Evolutionary conservation across 108 stramenopile genomes (phyloP).

Genomic region (Parietichytrium sp.): DNA sequence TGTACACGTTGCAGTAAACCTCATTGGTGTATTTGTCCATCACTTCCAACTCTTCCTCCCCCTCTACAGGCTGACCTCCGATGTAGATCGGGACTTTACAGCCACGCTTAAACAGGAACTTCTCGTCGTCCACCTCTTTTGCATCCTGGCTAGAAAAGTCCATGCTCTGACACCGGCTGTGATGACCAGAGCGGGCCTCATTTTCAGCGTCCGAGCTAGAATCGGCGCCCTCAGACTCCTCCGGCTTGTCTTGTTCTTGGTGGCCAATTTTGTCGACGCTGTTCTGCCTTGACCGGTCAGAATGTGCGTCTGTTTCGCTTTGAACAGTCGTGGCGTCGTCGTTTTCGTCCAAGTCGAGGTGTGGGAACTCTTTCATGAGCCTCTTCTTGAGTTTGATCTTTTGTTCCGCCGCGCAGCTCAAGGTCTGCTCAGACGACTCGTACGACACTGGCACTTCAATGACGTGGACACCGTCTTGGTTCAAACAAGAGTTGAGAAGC

Average conservation of each 20-base stretch:
- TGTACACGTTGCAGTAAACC: slow-evolving; percentile 44
- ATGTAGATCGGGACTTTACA: slow-evolving; percentile 42
- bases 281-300: too few relatives aligned
- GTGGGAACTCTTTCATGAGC: neutral
- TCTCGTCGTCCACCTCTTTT: neutral
- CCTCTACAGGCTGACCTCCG: slow-evolving; percentile 22
- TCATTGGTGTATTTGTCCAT: slow-evolving; percentile 43
- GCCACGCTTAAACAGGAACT: slow-evolving; percentile 30
- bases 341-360: neutral
- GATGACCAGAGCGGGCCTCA: too few relatives aligned
- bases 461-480: slow-evolving; percentile 36
- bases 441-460: slow-evolving; percentile 46
- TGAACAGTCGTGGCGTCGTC: neutral
- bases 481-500: neutral
- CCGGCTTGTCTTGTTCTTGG: neutral
- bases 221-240: neutral
- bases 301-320: neutral
- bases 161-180: too few relatives aligned
- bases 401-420: too few relatives aligned
- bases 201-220: neutral
- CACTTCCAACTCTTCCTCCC: slow-evolving; percentile 39
- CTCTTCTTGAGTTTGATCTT: neutral
- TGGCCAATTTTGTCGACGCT: slow-evolving; percentile 20
- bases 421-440: slow-evolving; percentile 17
- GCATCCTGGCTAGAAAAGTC: too few relatives aligned